Evolutionary conservation across 108 stramenopile species (phyloP).

Genomic region (Skeletonema costatum): DNA sequence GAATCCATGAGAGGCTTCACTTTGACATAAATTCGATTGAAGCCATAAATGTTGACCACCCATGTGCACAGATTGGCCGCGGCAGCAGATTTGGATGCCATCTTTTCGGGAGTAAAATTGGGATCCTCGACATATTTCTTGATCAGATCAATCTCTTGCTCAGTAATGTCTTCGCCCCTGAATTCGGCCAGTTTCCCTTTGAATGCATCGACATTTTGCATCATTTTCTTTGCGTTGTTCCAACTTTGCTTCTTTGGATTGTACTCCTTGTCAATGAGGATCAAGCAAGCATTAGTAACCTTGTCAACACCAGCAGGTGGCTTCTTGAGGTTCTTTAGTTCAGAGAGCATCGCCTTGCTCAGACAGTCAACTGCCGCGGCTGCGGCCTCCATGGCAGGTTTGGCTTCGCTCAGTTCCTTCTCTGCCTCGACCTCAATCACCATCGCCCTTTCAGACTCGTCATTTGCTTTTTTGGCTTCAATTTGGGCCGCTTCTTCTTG

Average conservation of each 20-base stretch:
- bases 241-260: constrained; percentile 74
- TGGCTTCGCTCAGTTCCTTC: constrained; percentile 81
- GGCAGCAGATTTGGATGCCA: constrained; percentile 86
- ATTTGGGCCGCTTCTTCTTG: constrained; percentile 81
- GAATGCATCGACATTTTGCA: constrained; percentile 87
- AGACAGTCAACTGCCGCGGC: constrained; percentile 85
- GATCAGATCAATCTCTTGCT: constrained; percentile 63
- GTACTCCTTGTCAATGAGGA: constrained; percentile 88
- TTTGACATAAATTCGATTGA: constrained; percentile 93
- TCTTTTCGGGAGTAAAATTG: constrained; percentile 75
- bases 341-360: constrained; percentile 84
- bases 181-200: constrained; percentile 73
- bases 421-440: constrained; percentile 79
- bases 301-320: constrained; percentile 82
- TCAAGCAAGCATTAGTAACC: constrained; percentile 85
- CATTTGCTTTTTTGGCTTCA: constrained; percentile 75
- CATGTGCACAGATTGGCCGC: constrained; percentile 89
- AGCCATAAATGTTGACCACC: constrained; percentile 87
- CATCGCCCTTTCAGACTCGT: constrained; percentile 73
- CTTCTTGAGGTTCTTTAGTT: constrained; percentile 81
- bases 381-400: constrained; percentile 92
- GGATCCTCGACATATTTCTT: constrained; percentile 60
- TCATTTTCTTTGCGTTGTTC: constrained; percentile 91
- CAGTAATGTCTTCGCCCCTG: constrained; percentile 74
- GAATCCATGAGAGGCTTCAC: constrained; percentile 92